phyloP scores from a whole-genome alignment of 1,139 yeast species.

The Suhomyces chickasaworum region DNA sequence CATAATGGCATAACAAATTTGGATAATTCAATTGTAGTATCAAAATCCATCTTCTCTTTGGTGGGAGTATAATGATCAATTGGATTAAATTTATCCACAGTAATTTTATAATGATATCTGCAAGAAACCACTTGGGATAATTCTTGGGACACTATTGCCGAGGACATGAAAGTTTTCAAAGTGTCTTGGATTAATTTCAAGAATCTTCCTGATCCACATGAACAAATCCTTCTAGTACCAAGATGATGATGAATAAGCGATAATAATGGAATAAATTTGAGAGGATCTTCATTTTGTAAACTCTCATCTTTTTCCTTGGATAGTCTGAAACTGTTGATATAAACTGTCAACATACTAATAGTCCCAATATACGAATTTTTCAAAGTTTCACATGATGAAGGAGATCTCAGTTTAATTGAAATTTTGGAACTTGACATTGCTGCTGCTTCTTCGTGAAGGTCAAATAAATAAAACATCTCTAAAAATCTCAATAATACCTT shows the following conservation, averaged over 20 bases:
- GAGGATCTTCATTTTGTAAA: not conserved
- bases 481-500: slow-evolving; percentile 31
- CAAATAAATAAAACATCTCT: slow-evolving; percentile 44
- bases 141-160: slow-evolving; percentile 50
- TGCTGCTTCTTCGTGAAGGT: slow-evolving; percentile 53
- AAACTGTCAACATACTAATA: slow-evolving; percentile 39
- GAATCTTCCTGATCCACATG: slow-evolving; percentile 61
- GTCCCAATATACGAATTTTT: slow-evolving; percentile 55
- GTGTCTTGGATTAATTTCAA: slow-evolving; percentile 60
- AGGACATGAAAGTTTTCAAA: slow-evolving; percentile 42
- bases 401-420: slow-evolving; percentile 34
- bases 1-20: slow-evolving; percentile 65
- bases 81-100: slow-evolving; percentile 62
- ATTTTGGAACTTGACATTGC: slow-evolving; percentile 37
- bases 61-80: slow-evolving; percentile 65
- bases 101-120: slow-evolving; percentile 66
- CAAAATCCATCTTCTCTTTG: slow-evolving; percentile 33
- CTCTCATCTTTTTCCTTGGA: too few species aligned
- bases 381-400: slow-evolving; percentile 41
- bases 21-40: slow-evolving; percentile 59
- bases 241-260: slow-evolving; percentile 64
- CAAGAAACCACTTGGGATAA: slow-evolving; percentile 77
- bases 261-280: slow-evolving; percentile 1
- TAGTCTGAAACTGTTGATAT: slow-evolving; percentile 24
- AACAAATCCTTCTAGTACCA: slow-evolving; percentile 72